A percentile compares a stretch with the other conserved stretches of the same genome.
These are phyloP conservation scores for Cladosporium cucumerinum DNA, from an alignment of 2,329 filamentous ascomycete genomes.

Conservation along the genomic window DNA sequence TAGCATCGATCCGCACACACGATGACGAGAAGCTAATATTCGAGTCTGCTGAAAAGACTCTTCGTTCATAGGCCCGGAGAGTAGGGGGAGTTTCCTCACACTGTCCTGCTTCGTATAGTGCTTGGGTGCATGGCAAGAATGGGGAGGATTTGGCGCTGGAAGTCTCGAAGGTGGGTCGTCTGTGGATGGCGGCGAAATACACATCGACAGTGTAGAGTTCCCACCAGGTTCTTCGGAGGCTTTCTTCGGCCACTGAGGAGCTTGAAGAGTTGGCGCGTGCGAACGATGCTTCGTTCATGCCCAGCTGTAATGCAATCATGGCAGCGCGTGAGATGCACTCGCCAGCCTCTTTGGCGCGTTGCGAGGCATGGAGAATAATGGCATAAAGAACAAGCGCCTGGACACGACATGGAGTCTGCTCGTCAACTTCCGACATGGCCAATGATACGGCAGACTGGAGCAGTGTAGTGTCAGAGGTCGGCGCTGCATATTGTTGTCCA, in stretches of 20 bases:
- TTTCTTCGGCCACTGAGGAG: constrained; percentile 32
- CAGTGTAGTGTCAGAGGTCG: constrained; percentile 31
- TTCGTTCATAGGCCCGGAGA: constrained; percentile 72
- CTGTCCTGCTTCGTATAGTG: constrained; percentile 38
- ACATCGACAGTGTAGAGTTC: constrained; percentile 77
- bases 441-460: constrained; percentile 42
- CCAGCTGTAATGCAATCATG: constrained; percentile 69
- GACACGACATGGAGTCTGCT: constrained; percentile 53
- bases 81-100: constrained; percentile 46
- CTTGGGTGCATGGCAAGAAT: constrained; percentile 2
- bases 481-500: constrained; percentile 52
- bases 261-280: constrained; percentile 38
- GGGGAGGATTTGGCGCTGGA: constrained; percentile 26
- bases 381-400: constrained; percentile 76
- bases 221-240: constrained; percentile 90
- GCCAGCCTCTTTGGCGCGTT: constrained; percentile 65
- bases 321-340: constrained; percentile 66
- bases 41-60: constrained; percentile 68
- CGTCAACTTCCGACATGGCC: constrained; percentile 46
- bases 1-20: constrained; percentile 77
- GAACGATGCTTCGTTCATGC: constrained; percentile 68
- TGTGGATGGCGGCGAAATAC: constrained; percentile 77
- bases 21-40: constrained; percentile 72
- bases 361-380: constrained; percentile 73
- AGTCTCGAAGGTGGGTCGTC: constrained; percentile 38